Evolutionary conservation across 2,329 filamentous ascomycete species (phyloP).

Genomic region (Colletotrichum musae): DNA sequence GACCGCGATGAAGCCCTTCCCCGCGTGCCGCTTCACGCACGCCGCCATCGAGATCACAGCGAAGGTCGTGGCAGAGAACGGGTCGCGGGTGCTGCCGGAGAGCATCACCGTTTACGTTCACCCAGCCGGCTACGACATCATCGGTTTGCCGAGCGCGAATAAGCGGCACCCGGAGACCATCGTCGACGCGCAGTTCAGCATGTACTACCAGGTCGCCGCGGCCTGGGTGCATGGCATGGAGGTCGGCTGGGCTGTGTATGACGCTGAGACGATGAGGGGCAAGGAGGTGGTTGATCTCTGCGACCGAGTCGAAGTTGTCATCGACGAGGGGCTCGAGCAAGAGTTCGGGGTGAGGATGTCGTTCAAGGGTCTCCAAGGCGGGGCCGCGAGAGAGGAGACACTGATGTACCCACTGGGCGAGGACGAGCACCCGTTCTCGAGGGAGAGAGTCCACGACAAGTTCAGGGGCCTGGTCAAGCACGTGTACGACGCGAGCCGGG

Average conservation of each 20-base stretch:
- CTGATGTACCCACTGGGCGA: constrained; percentile 44
- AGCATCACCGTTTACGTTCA: constrained; percentile 43
- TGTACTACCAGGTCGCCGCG: constrained; percentile 48
- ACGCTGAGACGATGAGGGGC: constrained; percentile 42
- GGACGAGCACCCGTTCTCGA: constrained; percentile 43
- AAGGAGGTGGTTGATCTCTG: constrained; percentile 42
- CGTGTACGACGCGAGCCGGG: constrained; percentile 27
- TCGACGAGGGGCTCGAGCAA: constrained; percentile 34
- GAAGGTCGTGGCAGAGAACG: constrained; percentile 33
- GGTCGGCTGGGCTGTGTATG: constrained; percentile 46
- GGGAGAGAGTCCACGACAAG: constrained; percentile 44
- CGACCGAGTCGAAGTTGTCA: constrained; percentile 42
- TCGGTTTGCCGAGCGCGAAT: constrained; percentile 44
- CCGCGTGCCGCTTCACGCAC: constrained; percentile 48
- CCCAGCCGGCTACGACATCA: constrained; percentile 44
- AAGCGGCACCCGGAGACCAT: constrained; percentile 45
- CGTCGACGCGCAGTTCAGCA: constrained; percentile 49
- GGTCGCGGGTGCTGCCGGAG: constrained; percentile 34
- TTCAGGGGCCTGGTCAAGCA: constrained; percentile 44
- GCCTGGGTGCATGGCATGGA: constrained; percentile 45
- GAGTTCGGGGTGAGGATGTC: constrained; percentile 14
- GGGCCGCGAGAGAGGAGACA: constrained; percentile 36
- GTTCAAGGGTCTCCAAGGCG: constrained; percentile 41
- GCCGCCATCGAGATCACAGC: constrained; percentile 47
- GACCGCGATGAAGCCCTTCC: constrained; percentile 45